Conservation (phyloP, 345 rosid genomes). For the Nephelium lappaceum region DNA sequence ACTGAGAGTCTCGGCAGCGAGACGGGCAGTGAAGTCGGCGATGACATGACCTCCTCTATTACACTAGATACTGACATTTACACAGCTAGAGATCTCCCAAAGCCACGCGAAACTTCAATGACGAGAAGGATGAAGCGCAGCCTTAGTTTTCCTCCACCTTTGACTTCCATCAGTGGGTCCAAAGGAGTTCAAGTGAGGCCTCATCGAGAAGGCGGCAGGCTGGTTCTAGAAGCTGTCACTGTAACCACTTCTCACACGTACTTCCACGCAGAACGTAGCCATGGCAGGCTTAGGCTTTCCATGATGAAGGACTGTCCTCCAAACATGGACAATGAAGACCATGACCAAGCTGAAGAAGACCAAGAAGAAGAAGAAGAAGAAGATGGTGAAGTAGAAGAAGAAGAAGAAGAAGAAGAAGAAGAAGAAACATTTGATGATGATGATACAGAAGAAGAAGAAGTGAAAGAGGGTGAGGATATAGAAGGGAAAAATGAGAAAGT, state of each 20-base stretch:
- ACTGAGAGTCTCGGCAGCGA: conserved; percentile 88
- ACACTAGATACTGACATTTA: conserved; percentile 20
- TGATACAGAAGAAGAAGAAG: conserved; percentile 24
- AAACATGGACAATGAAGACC: conserved; percentile 10
- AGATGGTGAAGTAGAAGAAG: conserved; percentile 4
- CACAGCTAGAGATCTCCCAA: conserved; percentile 14
- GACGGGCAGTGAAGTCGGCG: conserved; percentile 52
- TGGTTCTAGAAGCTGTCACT: conserved; percentile 59
- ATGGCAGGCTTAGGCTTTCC: conserved; percentile 71
- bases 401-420: conserved; percentile 19
- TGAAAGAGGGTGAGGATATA: conserved; percentile 21
- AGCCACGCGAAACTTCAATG: neutral
- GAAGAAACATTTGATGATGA: conserved; percentile 7
- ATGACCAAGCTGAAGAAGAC: neutral
- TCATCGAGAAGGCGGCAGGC: conserved; percentile 69
- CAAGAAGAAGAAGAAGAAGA: conserved; percentile 19
- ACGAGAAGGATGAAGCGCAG: conserved; percentile 27
- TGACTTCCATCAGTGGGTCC: conserved; percentile 61
- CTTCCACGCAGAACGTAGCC: conserved; percentile 65
- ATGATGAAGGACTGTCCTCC: conserved; percentile 16
- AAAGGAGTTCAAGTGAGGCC: conserved; percentile 49
- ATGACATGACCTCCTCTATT: conserved; percentile 35
- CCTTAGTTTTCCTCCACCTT: conserved; percentile 75
- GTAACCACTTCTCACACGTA: conserved; percentile 31
- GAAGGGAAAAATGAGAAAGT: conserved; percentile 23